These are phyloP conservation scores for Sporothrix globosa DNA, from an alignment of 2,329 filamentous ascomycete genomes.

Conservation along the genomic window DNA sequence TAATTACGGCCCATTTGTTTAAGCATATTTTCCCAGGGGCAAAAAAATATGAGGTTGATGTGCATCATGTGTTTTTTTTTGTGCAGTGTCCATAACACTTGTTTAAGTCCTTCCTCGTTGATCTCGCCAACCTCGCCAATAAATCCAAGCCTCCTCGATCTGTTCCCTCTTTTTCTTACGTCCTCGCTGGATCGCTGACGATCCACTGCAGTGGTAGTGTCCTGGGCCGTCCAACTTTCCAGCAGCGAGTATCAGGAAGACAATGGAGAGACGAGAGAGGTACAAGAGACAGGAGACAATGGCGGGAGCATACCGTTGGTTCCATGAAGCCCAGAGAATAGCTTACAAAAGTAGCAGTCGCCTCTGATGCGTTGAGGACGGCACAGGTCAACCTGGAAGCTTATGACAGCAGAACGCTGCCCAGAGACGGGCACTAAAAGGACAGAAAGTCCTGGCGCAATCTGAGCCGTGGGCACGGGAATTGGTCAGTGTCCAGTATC, in stretches of 20 bases:
- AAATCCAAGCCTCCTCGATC: background rate
- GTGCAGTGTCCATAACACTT: background rate
- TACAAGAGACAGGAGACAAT: background rate
- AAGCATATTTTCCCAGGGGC: background rate
- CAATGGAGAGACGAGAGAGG: background rate
- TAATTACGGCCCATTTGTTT: background rate
- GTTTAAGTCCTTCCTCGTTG: slow-evolving; percentile 3
- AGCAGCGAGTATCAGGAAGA: background rate
- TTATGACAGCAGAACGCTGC: too few relatives aligned
- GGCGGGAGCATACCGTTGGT: background rate
- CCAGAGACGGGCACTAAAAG: too few relatives aligned
- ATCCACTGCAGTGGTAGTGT: background rate
- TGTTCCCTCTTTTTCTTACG: background rate
- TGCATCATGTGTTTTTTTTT: too few relatives aligned
- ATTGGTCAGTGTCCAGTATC: too few relatives aligned
- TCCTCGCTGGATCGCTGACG: slow-evolving; percentile 10
- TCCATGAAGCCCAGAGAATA: background rate
- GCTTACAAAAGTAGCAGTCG: background rate
- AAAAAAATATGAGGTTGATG: background rate
- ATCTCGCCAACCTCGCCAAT: slow-evolving; percentile 18
- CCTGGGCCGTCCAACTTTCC: background rate
- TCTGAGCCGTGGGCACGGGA: too few relatives aligned
- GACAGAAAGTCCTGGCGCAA: too few relatives aligned
- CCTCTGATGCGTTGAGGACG: background rate
- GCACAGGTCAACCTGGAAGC: background rate